A percentile compares a stretch with the other conserved stretches of the same genome.
Conservation (phyloP, 441 rosid species). For the Gossypium gossypioides region DNA sequence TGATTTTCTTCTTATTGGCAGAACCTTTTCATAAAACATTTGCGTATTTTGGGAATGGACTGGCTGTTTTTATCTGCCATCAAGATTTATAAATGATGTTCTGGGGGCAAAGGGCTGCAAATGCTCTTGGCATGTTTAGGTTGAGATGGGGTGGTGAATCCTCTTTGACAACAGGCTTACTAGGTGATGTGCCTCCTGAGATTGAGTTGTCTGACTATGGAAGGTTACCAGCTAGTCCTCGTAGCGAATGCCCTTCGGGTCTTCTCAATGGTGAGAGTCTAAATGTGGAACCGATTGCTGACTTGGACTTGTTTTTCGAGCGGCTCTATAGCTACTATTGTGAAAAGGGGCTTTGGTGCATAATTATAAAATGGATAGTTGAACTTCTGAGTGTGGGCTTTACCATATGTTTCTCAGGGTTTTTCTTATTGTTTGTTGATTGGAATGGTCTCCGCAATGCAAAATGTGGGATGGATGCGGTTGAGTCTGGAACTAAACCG, state of each 20-base stretch:
- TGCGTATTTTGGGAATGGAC: conserved; percentile 59
- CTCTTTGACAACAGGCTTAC: conserved; percentile 66
- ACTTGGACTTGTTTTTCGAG: conserved; percentile 89
- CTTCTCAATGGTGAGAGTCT: conserved; percentile 87
- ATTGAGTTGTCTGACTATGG: conserved; percentile 78
- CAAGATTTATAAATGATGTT: conserved; percentile 69
- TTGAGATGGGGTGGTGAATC: conserved; percentile 66
- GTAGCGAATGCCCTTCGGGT: conserved; percentile 88
- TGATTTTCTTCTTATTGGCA: conserved; percentile 18
- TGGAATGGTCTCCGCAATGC: conserved; percentile 98
- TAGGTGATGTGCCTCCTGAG: conserved; percentile 64
- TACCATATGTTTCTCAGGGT: conserved; percentile 86
- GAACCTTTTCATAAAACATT: conserved; percentile 21
- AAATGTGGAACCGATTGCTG: conserved; percentile 70
- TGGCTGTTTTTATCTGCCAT: conserved; percentile 47
- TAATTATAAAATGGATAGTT: conserved; percentile 86
- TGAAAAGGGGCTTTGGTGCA: conserved; percentile 96
- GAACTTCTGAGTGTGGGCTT: conserved; percentile 85
- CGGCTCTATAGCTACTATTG: conserved; percentile 82
- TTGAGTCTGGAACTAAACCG: conserved; percentile 91
- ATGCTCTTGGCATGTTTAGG: conserved; percentile 50
- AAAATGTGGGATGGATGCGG: conserved; percentile 96
- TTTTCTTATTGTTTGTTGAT: conserved; percentile 82
- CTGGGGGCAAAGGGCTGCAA: conserved; percentile 50
- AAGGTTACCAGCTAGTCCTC: conserved; percentile 82